Conservation (phyloP, 805 yeast genomes). For the Saccharomycopsis guyanensis region DNA sequence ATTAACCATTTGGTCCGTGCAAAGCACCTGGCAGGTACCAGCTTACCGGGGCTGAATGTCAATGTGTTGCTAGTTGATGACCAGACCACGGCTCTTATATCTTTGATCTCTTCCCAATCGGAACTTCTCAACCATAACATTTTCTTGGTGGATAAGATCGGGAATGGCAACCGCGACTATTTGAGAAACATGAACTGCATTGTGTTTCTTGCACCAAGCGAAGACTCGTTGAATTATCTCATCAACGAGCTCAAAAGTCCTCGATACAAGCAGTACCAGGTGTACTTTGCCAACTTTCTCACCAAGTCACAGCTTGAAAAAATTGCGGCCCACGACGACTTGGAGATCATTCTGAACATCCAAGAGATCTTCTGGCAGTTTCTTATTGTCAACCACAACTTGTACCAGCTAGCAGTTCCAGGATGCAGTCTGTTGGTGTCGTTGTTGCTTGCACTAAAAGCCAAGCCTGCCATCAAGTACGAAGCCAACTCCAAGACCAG, state of each 20-base stretch:
- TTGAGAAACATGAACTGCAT: constrained; percentile 79
- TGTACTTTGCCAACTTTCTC: constrained; percentile 71
- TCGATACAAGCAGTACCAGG: constrained; percentile 67
- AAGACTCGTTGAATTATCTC: constrained; percentile 51
- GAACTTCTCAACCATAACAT: constrained; percentile 74
- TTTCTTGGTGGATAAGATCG: constrained; percentile 69
- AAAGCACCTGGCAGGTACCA: constrained; percentile 22
- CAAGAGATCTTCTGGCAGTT: constrained; percentile 85
- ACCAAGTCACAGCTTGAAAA: constrained; percentile 75
- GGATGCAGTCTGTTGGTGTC: constrained; percentile 27
- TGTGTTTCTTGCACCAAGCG: constrained; percentile 68
- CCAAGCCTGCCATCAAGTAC: constrained; percentile 71
- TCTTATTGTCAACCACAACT: constrained; percentile 59
- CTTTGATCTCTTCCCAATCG: constrained; percentile 87
- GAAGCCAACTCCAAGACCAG: constrained; percentile 64
- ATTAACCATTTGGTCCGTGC: constrained; percentile 30
- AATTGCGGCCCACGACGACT: constrained; percentile 84
- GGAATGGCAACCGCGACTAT: constrained; percentile 52
- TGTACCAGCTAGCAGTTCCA: constrained; percentile 33
- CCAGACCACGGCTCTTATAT: constrained; percentile 72
- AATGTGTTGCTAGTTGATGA: constrained; percentile 74
- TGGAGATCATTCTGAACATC: constrained; percentile 68
- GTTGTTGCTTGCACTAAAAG: constrained; percentile 61
- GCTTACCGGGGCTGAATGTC: constrained; percentile 34
- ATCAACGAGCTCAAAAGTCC: constrained; percentile 68